Evolutionary conservation across 805 yeast species (phyloP).

Genomic region (Candida railenensis): DNA sequence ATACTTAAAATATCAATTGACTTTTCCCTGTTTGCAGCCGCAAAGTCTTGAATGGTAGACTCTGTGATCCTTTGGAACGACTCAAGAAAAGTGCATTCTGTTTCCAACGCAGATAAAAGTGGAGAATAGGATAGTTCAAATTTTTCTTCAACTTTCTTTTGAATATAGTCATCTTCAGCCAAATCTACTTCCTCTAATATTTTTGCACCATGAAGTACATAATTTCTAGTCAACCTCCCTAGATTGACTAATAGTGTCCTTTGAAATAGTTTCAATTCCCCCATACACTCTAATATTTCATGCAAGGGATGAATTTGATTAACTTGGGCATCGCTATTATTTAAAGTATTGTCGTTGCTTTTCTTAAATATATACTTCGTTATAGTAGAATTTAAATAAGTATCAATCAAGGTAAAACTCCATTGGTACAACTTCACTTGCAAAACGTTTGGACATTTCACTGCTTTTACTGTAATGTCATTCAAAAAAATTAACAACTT

Average conservation of each 20-base stretch:
- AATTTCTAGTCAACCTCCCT: conserved; percentile 16
- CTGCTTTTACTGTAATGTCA: conserved; percentile 26
- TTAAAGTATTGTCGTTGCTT: conserved; percentile 17
- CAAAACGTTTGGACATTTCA: conserved; percentile 14
- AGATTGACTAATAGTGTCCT: conserved; percentile 40
- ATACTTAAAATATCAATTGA: conserved; percentile 72
- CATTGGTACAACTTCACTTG: conserved; percentile 15
- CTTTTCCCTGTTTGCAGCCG: conserved; percentile 53
- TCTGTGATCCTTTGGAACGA: conserved; percentile 55
- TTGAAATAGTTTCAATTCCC: conserved; percentile 49
- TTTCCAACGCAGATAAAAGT: conserved; percentile 7
- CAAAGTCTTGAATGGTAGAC: conserved; percentile 51
- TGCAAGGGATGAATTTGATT: conserved; percentile 13
- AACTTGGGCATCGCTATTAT: conserved; percentile 16
- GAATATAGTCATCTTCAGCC: neutral
- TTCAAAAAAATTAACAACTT: conserved; percentile 38
- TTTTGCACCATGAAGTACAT: conserved; percentile 16
- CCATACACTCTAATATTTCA: conserved; percentile 40
- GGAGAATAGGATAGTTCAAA: neutral
- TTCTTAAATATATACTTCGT: neutral
- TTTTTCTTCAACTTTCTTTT: neutral
- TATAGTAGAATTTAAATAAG: conserved; percentile 29
- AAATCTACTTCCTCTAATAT: conserved; percentile 19
- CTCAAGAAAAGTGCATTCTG: conserved; percentile 19
- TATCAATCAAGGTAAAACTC: conserved; percentile 38